These are phyloP conservation scores for Cercospora citrullina DNA, from an alignment of 2,329 filamentous ascomycete species.

Conservation along the genomic window DNA sequence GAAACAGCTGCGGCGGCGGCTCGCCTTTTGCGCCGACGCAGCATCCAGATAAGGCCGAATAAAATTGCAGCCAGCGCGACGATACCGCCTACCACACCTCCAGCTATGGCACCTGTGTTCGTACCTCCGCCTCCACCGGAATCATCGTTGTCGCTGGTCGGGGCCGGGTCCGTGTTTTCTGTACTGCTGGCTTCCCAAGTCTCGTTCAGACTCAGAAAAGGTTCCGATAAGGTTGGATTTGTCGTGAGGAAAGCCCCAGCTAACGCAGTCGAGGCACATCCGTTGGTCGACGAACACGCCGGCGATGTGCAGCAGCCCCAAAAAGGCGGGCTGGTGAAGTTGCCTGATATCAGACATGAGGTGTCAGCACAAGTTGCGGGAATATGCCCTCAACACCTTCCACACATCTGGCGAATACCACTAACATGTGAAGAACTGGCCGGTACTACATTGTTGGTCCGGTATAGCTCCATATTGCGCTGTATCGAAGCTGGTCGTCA, in stretches of 20 bases:
- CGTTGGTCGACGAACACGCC: conserved; percentile 8
- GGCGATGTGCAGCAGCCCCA: conserved; percentile 20
- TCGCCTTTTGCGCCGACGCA: conserved; percentile 15
- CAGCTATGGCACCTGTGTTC: conserved; percentile 22
- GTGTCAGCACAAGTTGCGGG: neutral
- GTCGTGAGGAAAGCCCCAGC: conserved; percentile 19
- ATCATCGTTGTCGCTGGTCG: neutral
- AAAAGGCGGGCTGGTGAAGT: conserved; percentile 19
- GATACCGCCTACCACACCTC: conserved; percentile 23
- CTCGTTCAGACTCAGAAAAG: conserved; percentile 16
- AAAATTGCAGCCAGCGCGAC: conserved; percentile 15
- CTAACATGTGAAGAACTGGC: conserved; percentile 20
- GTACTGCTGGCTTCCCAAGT: conserved; percentile 12
- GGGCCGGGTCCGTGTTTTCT: conserved; percentile 1
- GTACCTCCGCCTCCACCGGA: neutral
- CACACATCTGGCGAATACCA: neutral
- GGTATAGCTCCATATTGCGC: conserved; percentile 19
- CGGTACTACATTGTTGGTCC: conserved; percentile 20
- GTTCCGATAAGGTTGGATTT: conserved; percentile 11
- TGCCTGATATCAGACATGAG: neutral
- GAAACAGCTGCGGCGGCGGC: neutral
- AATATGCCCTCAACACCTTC: neutral
- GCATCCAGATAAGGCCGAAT: conserved; percentile 10
- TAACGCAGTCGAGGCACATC: conserved; percentile 11
- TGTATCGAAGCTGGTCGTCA: conserved; percentile 19